These are phyloP conservation scores for Physcia stellaris DNA, from an alignment of 495 filamentous ascomycete species.

Conservation along the genomic window DNA sequence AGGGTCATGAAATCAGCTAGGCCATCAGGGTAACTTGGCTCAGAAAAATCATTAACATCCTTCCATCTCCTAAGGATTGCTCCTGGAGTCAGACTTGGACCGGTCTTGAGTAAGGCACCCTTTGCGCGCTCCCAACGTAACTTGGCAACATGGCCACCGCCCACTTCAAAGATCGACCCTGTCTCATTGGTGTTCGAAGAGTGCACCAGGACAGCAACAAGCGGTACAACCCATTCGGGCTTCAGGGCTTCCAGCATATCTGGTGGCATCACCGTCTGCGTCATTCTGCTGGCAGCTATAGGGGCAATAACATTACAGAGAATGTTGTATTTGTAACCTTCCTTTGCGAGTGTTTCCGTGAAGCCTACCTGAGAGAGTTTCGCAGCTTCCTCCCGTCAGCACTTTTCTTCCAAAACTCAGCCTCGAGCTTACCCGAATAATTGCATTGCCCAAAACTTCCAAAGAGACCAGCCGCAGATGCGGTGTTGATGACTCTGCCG, in stretches of 20 bases:
- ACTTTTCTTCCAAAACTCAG: background rate
- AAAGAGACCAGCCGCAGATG: slow-evolving; percentile 90
- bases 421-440: slow-evolving; percentile 53
- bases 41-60: slow-evolving; percentile 73
- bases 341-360: slow-evolving; percentile 95
- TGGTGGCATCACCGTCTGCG: slow-evolving; percentile 91
- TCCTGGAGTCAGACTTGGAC: slow-evolving; percentile 74
- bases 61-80: slow-evolving; percentile 84
- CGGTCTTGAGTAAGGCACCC: slow-evolving; percentile 81
- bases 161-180: slow-evolving; percentile 85
- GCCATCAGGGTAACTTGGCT: slow-evolving; percentile 74
- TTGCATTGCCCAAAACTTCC: slow-evolving; percentile 94
- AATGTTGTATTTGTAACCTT: slow-evolving; percentile 98
- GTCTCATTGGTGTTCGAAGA: slow-evolving; percentile 74
- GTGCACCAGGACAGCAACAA: slow-evolving; percentile 84
- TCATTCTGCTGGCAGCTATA: slow-evolving; percentile 94
- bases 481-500: slow-evolving; percentile 88
- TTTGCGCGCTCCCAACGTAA: slow-evolving; percentile 89
- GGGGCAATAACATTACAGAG: slow-evolving; percentile 91
- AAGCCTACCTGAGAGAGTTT: slow-evolving; percentile 96
- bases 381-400: slow-evolving; percentile 41
- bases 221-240: slow-evolving; percentile 91
- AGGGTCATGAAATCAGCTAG: slow-evolving; percentile 78
- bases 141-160: slow-evolving; percentile 88
- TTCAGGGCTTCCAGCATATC: slow-evolving; percentile 80